phyloP scores from a whole-genome alignment of 805 yeast genomes.

The Middelhovenomyces tepae region DNA sequence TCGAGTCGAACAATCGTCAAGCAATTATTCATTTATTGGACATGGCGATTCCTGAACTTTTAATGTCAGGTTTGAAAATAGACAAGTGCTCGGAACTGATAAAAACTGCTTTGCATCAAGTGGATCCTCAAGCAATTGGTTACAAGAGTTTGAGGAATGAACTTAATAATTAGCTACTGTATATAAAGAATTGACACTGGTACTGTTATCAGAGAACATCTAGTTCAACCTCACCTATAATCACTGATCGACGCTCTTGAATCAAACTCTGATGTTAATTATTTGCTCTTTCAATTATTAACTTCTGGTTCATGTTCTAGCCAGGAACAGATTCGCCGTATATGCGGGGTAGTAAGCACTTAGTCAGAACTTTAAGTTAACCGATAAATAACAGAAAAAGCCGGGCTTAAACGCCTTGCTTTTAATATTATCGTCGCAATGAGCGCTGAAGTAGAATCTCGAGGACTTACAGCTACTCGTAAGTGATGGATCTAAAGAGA shows the following conservation, averaged over 20 bases:
- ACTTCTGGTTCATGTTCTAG: slow-evolving; percentile 2
- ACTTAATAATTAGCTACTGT: slow-evolving; percentile 5
- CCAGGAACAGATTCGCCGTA: background rate
- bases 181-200: too few relatives aligned
- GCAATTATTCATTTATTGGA: slow-evolving; percentile 20
- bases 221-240: too few relatives aligned
- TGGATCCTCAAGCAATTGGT: slow-evolving; percentile 15
- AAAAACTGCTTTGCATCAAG: slow-evolving; percentile 13
- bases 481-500: background rate
- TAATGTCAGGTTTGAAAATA: background rate
- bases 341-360: background rate
- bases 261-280: slow-evolving; percentile 1
- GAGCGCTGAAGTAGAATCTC: slow-evolving; percentile 7
- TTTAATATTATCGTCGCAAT: slow-evolving; percentile 6
- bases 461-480: background rate
- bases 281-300: background rate
- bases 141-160: slow-evolving; percentile 15
- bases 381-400: slow-evolving; percentile 1
- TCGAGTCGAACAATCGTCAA: slow-evolving; percentile 21
- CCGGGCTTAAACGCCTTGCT: slow-evolving; percentile 1
- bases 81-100: slow-evolving; percentile 9
- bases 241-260: slow-evolving; percentile 7
- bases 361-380: slow-evolving; percentile 6
- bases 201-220: too few relatives aligned
- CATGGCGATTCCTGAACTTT: slow-evolving; percentile 6